phyloP scores from a whole-genome alignment of 140 eudicot species.

The Bidens hawaiensis region DNA sequence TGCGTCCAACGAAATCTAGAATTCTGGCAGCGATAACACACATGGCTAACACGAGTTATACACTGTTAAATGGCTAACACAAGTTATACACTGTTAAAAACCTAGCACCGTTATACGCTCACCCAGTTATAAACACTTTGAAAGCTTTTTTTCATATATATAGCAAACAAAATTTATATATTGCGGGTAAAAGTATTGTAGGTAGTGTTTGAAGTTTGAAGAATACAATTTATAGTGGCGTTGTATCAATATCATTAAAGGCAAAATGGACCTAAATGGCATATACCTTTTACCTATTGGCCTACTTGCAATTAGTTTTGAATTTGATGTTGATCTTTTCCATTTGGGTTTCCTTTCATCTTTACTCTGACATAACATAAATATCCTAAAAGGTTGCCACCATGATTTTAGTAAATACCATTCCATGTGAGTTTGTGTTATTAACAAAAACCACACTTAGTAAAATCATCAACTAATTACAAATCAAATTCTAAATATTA shows the following conservation, averaged over 20 bases:
- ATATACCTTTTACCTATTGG: conserved; percentile 2
- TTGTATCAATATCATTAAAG: conserved; percentile 3
- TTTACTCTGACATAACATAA: not conserved
- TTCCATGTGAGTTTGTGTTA: not conserved
- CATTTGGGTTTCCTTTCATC: not conserved
- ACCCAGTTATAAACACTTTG: too few relatives aligned
- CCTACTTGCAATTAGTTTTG: not conserved
- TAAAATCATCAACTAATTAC: not conserved
- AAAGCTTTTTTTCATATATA: too few relatives aligned
- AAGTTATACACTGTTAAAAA: too few relatives aligned
- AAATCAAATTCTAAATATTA: not conserved
- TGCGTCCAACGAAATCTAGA: too few relatives aligned
- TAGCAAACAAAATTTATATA: too few relatives aligned
- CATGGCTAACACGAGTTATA: too few relatives aligned
- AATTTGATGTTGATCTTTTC: not conserved
- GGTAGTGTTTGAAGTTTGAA: not conserved
- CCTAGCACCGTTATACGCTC: too few relatives aligned
- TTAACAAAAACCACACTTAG: not conserved
- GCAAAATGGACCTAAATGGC: conserved; percentile 10
- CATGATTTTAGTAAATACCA: not conserved
- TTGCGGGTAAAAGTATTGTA: too few relatives aligned
- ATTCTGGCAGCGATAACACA: too few relatives aligned
- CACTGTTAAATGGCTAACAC: too few relatives aligned
- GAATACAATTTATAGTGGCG: not conserved
- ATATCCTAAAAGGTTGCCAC: conserved; percentile 6